Evolutionary conservation across 169 alveolate genomes (phyloP), one percentile per base, ranked within the genome.

Genomic region (Fabrea salina): DNA sequence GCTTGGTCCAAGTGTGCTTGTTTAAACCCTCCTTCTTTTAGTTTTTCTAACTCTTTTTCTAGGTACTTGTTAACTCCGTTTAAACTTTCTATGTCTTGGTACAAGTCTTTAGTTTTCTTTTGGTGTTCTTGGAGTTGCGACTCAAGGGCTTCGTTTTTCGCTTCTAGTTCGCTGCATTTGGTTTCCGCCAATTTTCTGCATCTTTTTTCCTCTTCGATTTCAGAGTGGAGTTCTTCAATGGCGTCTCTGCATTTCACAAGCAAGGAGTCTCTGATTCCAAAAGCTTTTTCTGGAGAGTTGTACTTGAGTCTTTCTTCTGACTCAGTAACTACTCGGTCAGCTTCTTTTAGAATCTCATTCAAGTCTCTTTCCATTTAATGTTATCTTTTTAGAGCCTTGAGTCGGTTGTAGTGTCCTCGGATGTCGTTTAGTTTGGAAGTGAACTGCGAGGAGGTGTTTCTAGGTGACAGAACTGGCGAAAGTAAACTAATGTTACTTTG

Each of bases 221-320:
- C 92, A 32, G 57, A 50, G 25, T 82, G 85, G 1, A 86, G 87
- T 8, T 53, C 8, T 44, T 86, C 92, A 2, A 86, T 86, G 4
- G 92, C 85, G 27, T 86, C 92, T 75, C 89, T 39, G 35, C 92
- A 86, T 58, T 83, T 82, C 35, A 82, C 8, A 13, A 86, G 86
- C 33, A 86, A 80, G 50, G 76, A 66, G 44, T 86, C 91, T 64
- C 89, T 13, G n/a, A 37, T 40, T 37, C 35, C 57, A 44, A 41
- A 61, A 37, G 74, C 74, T 61, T 61, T 61, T n/a, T 61, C 74
- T 1, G 56, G 56, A 2, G 56, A 47, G 19, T 2, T 16, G 1
- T 47, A 8, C 3, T 27, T 61, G 11, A 35, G 27, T 37, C 50
- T 27, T 27, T 61, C 74, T 2, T 13, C n/a, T 30, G 51, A 13